These are phyloP conservation scores for Sonneratia alba DNA, from an alignment of 345 rosid species.

Conservation along the genomic window DNA sequence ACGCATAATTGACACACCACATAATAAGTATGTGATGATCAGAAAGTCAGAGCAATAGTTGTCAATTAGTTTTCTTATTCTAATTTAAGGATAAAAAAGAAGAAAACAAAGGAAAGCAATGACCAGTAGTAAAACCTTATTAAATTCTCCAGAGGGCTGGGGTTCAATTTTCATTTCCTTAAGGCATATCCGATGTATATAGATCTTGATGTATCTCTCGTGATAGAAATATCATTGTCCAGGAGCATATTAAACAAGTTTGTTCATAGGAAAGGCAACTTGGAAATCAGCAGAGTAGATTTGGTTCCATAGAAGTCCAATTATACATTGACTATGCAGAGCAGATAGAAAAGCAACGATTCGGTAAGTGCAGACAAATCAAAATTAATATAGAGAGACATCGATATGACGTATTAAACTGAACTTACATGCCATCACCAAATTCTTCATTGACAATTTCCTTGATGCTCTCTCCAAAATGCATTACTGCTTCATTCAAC, in stretches of 20 bases:
- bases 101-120: neutral
- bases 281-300: neutral
- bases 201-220: too few species aligned
- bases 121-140: neutral
- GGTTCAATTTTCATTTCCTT: neutral
- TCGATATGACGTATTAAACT: neutral
- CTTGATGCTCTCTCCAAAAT: slow-evolving; percentile 92
- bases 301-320: neutral
- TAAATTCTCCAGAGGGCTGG: neutral
- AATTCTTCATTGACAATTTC: slow-evolving; percentile 88
- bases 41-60: neutral
- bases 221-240: too few species aligned
- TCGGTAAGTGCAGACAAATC: neutral
- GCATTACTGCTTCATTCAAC: slow-evolving; percentile 95
- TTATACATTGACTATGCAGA: neutral
- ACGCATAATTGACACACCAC: neutral
- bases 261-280: neutral
- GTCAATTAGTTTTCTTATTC: neutral
- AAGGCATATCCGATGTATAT: too few species aligned
- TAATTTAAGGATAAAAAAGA: neutral
- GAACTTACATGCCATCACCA: slow-evolving; percentile 86
- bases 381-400: neutral
- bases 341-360: neutral
- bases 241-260: neutral
- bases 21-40: neutral